Conservation (phyloP, 768 basidiomycete species). For the Cubamyces sp. region DNA sequence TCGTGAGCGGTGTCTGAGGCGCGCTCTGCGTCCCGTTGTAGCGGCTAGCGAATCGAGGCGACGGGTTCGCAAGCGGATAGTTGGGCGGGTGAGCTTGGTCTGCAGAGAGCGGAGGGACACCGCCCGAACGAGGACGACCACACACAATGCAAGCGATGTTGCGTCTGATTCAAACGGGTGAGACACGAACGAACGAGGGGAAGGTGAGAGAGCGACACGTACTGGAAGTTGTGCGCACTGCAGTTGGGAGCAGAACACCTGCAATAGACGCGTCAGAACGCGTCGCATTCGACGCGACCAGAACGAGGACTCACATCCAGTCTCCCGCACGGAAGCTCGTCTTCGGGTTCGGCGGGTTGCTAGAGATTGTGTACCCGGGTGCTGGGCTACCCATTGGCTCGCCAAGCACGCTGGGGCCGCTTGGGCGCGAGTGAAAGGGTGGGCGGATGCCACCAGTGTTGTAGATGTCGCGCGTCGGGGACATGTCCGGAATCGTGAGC, state of each 20-base stretch:
- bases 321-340: conserved; percentile 38
- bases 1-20: conserved; percentile 31
- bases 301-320: conserved; percentile 36
- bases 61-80: conserved; percentile 36
- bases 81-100: conserved; percentile 21
- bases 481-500: conserved; percentile 5
- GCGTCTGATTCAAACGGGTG: conserved; percentile 53
- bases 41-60: conserved; percentile 29
- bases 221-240: conserved; percentile 87
- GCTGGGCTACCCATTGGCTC: neutral
- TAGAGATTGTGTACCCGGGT: conserved; percentile 31
- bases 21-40: conserved; percentile 19
- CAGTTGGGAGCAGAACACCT: conserved; percentile 74
- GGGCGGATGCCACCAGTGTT: neutral
- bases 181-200: conserved; percentile 53
- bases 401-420: neutral
- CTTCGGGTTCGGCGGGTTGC: conserved; percentile 40
- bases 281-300: neutral
- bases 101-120: conserved; percentile 13
- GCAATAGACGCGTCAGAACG: conserved; percentile 23
- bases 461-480: conserved; percentile 9
- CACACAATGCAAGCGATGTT: conserved; percentile 80
- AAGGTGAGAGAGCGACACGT: conserved; percentile 45
- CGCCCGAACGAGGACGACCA: conserved; percentile 59
- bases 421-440: neutral